A percentile compares a stretch with the other conserved stretches of the same genome.
phyloP scores from a whole-genome alignment of 768 basidiomycete species.

The Termitomyces sp. region DNA sequence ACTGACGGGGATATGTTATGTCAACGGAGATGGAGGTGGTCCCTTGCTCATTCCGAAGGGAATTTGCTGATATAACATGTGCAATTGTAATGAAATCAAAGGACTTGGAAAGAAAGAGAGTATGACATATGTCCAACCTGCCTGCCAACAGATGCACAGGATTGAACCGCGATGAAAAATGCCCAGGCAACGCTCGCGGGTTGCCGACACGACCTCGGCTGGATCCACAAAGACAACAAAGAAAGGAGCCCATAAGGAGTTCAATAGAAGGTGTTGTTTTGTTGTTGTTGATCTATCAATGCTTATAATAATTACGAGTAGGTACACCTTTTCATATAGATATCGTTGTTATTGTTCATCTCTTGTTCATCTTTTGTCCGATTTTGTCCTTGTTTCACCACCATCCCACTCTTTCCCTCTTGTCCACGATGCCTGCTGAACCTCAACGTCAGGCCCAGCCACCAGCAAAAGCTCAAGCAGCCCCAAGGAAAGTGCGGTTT shows the following conservation, averaged over 20 bases:
- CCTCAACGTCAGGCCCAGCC: constrained; percentile 21
- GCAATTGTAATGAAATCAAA: constrained; percentile 3
- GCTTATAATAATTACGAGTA: constrained; percentile 5
- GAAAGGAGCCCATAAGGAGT: constrained; percentile 1
- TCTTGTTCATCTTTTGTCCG: constrained; percentile 12
- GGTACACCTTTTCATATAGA: constrained; percentile 13
- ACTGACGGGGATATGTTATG: not conserved
- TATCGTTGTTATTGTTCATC: constrained; percentile 7
- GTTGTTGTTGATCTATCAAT: constrained; percentile 6
- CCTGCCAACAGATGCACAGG: constrained; percentile 11
- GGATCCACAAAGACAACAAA: constrained; percentile 6
- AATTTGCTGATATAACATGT: not conserved
- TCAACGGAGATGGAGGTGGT: not conserved
- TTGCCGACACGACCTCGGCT: constrained; percentile 3
- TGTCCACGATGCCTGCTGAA: constrained; percentile 24
- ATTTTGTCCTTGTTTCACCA: constrained; percentile 13
- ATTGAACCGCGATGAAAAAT: constrained; percentile 11
- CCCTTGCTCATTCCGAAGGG: not conserved
- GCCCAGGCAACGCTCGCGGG: constrained; percentile 10
- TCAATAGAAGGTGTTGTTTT: constrained; percentile 15
- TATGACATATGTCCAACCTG: constrained; percentile 5
- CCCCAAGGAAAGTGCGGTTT: constrained; percentile 83
- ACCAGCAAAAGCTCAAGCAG: constrained; percentile 33
- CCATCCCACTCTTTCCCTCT: constrained; percentile 8
- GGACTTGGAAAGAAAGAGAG: not conserved